Evolutionary conservation across 2,329 filamentous ascomycete genomes (phyloP).

Genomic region (Zymoseptoria pseudotritici): DNA sequence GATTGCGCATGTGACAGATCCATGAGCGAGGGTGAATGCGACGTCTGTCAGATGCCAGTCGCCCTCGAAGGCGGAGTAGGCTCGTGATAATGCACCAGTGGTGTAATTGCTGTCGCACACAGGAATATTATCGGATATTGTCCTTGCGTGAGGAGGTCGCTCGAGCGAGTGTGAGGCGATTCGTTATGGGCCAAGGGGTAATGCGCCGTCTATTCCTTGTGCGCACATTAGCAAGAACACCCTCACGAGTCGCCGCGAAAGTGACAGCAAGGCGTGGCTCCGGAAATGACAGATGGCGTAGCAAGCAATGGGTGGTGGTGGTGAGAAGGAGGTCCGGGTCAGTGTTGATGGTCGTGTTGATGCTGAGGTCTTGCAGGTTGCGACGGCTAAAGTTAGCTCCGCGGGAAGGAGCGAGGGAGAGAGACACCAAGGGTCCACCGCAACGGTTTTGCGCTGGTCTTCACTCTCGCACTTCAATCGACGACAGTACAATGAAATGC

Average conservation of each 20-base stretch:
- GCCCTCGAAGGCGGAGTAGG: background rate
- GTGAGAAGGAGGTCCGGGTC: background rate
- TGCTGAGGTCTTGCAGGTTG: background rate
- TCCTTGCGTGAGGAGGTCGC: background rate
- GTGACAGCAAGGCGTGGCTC: background rate
- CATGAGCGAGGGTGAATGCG: conserved; percentile 5
- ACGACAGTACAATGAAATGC: background rate
- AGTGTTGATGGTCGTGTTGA: background rate
- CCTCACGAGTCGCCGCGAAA: background rate
- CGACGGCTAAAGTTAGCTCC: background rate
- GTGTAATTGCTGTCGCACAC: background rate
- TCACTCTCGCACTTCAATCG: background rate
- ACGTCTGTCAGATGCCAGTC: background rate
- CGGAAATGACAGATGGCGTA: background rate
- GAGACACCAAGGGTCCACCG: background rate
- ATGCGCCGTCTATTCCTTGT: background rate
- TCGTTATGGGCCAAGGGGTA: background rate
- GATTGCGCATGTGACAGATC: conserved; percentile 6
- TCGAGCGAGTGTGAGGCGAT: background rate
- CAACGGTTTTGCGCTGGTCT: background rate
- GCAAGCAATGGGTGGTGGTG: background rate
- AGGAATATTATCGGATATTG: background rate
- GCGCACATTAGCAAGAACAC: background rate
- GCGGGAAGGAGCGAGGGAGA: background rate
- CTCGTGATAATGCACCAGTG: background rate